Evolutionary conservation across 1,284 basidiomycete species (phyloP).

Genomic region (Puccinia polysora): DNA sequence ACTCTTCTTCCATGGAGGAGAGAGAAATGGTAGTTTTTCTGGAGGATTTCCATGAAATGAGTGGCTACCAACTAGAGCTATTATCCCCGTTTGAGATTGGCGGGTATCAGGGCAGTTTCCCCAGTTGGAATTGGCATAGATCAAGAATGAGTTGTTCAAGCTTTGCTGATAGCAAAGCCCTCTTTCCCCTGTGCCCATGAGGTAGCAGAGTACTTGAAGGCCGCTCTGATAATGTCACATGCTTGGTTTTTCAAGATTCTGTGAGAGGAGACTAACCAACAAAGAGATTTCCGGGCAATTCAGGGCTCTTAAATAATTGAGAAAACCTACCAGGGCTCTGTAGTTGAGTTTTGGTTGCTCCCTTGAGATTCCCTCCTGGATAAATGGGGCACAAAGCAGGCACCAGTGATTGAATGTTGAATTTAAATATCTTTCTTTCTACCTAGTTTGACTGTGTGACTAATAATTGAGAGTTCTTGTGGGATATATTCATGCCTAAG

Average conservation of each 20-base stretch:
- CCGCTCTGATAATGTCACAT: background rate
- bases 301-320: background rate
- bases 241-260: background rate
- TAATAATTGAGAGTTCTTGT: background rate
- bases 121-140: background rate
- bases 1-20: background rate
- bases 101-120: background rate
- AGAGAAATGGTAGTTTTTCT: background rate
- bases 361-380: slow-evolving; percentile 45
- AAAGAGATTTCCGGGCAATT: background rate
- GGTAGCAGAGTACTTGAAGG: background rate
- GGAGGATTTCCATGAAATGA: background rate
- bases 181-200: background rate
- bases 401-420: background rate
- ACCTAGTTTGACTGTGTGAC: background rate
- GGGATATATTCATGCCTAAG: background rate
- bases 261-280: background rate
- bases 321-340: background rate
- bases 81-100: background rate
- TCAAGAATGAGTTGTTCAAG: background rate
- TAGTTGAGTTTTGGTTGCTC: background rate
- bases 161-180: background rate
- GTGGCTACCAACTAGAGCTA: background rate
- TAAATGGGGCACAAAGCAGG: background rate
- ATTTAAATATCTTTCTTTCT: background rate